Base-by-base conservation (phyloP, 2,329 filamentous ascomycete species). In the Fusarium equiseti region DNA sequence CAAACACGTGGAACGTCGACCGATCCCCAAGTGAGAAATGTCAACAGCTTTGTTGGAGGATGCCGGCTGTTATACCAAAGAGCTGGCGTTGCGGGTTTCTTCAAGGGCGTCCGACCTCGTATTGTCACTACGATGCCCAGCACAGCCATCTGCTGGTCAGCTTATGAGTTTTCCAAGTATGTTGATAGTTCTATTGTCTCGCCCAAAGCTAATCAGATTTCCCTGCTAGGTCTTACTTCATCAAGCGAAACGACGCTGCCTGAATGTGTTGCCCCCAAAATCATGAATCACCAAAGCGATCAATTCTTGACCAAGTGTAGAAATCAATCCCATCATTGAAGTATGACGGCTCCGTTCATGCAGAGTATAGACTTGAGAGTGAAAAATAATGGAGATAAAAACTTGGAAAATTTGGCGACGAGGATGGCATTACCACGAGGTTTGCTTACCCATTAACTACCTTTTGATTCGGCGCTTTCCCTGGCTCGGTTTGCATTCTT, bases 91-190 rank as follows among this genome's bases (percentile, higher is more conserved):
- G 86, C 85, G 60, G 96, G 96, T 6, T 99, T 98, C 82, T 95
- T 98, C 83, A 95, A 97, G 79, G 96, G 96, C 45, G 89, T 98
- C 78, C 91, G 92, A 75, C 96, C 96, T 49, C 88, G 96, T 77
- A 91, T 99, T 50, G 90, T 99, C 68, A 98, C 95, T 13, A 97
- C 96, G 3, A 98, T 98, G 92, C 96, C 96, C 22, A 98, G 95
- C 83, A 99, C 96, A 35, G 96, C 96, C n/a, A 99, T 99, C 78
- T 99, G 96, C 86, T 99, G 96, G 96, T 96, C 89, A 42, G 89
- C 89, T 31, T 91, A 91, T 74, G 89, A 91, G 76, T 89, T 89
- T 69, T 91, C 88, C 74, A 91, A 91, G 89, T 90, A 81, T 76
- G 88, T 83, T 24, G 4, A 24, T 22, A 12, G 3, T n/a, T 13